These are phyloP conservation scores for Stentor coeruleus DNA, from an alignment of 73 alveolate species.

Conservation along the genomic window DNA sequence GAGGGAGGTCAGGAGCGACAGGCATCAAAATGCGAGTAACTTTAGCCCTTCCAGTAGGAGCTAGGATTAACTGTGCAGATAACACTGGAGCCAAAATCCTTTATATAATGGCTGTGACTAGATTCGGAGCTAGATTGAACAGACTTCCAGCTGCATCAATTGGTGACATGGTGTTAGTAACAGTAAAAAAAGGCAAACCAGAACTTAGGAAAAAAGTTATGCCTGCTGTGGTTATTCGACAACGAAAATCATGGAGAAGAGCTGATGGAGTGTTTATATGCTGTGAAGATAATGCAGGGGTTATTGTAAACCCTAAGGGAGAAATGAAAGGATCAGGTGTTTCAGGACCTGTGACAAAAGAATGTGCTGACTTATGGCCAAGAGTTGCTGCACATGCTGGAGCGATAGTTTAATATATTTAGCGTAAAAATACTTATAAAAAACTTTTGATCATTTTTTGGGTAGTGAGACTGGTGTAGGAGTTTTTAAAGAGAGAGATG, in stretches of 20 bases:
- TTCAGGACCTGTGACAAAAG: slow-evolving; percentile 96
- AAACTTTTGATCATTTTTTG: no score
- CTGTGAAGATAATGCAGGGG: slow-evolving; percentile 97
- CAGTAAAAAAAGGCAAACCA: slow-evolving; percentile 96
- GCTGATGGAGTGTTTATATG: slow-evolving; percentile 90
- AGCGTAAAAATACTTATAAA: no score
- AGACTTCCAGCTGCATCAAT: slow-evolving; percentile 73
- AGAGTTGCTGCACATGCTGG: slow-evolving; percentile 92
- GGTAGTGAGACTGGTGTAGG: no score
- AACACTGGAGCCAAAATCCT: slow-evolving; percentile 80
- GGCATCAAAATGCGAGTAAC: slow-evolving; percentile 44
- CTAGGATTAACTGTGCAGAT: slow-evolving; percentile 90
- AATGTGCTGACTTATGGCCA: slow-evolving; percentile 86
- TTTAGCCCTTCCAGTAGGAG: slow-evolving; percentile 72
- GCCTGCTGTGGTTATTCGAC: slow-evolving; percentile 92
- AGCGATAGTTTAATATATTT: slow-evolving; percentile 86
- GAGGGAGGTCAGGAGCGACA: slow-evolving; percentile 54
- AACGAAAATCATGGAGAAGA: slow-evolving; percentile 93
- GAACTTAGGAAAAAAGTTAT: slow-evolving; percentile 92
- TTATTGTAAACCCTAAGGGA: slow-evolving; percentile 92
- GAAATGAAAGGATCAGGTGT: slow-evolving; percentile 96
- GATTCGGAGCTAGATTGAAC: slow-evolving; percentile 43
- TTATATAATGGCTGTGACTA: slow-evolving; percentile 70
- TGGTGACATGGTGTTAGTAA: slow-evolving; percentile 89
- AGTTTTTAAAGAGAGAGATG: no score